Percentiles rank a stretch among this genome's conserved stretches.
Conservation (phyloP, 305 asterid genomes). For the Fraxinus angustifolia region DNA sequence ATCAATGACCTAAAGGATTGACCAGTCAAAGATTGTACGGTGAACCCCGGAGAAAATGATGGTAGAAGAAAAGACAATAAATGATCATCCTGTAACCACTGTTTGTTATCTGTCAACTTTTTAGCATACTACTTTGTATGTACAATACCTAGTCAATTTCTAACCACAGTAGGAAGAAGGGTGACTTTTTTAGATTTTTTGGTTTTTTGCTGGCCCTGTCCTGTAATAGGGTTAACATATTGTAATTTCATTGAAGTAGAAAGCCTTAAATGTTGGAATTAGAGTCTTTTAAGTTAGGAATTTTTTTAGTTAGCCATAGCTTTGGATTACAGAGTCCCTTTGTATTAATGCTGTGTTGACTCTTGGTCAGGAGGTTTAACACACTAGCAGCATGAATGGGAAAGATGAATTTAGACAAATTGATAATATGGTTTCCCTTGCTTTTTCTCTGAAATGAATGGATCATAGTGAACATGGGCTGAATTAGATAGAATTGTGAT, state of each 20-base stretch:
- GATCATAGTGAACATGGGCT: neutral
- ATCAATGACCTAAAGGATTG: constrained; percentile 21
- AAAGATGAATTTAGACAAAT: constrained; percentile 9
- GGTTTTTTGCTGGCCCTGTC: neutral
- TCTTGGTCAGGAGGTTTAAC: constrained; percentile 28
- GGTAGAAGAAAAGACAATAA: constrained; percentile 13
- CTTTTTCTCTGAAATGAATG: neutral
- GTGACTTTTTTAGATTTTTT: constrained; percentile 24
- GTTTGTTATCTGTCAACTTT: neutral
- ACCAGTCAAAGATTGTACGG: neutral
- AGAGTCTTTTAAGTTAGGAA: constrained; percentile 1
- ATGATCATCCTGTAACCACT: neutral
- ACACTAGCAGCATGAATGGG: constrained; percentile 32
- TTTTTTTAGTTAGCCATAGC: constrained; percentile 24
- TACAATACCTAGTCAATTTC: constrained; percentile 37
- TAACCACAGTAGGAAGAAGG: constrained; percentile 29
- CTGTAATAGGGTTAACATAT: constrained; percentile 24
- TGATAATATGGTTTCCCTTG: neutral
- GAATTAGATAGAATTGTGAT: neutral
- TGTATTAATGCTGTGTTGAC: constrained; percentile 32
- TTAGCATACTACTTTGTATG: constrained; percentile 34
- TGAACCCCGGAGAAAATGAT: neutral
- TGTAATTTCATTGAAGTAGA: constrained; percentile 45
- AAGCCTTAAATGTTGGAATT: constrained; percentile 2
- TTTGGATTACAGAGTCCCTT: constrained; percentile 27